Base-by-base conservation (phyloP, 495 filamentous ascomycete genomes). In the Tirmania nivea region DNA sequence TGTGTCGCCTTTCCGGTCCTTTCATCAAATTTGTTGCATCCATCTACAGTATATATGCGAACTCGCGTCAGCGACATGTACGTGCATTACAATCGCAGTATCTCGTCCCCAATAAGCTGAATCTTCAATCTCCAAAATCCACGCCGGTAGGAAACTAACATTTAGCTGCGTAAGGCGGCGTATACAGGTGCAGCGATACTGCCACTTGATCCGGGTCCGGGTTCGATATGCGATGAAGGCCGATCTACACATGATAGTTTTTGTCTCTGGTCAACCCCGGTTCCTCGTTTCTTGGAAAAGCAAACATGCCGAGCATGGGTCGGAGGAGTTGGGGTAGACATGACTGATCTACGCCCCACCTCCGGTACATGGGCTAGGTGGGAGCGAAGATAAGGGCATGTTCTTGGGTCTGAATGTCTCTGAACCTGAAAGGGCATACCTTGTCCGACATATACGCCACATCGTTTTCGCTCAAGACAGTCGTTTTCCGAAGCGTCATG, bases 171-270 rank as follows among this genome's bases (percentile, higher is more conserved):
- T 92, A 89, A 7, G 88, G 87, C 47, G 88, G 88, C 1, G 86
- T 92, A 62, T 94, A 94, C 48, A 94, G 66, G 69, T 95, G 88
- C 48, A 95, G 69, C 35, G 86, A 90, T 52, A 94, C 79, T 55
- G 89, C 88, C 58, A 78, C 76, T 55, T 87, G 75, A 51, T 74
- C 69, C 3, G 70, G 68, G 64, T 80, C 76, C 7, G 76, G 75
- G 58, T 94, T 95, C 55, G 76, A 77, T 36, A 95, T 81, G 10
- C 77, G 73, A 64, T 94, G 88, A 11, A 95, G 70, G 4, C 88
- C 88, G 45, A 93, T 75, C 73, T 81, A 31, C 25, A 31, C 25
- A 31, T 31, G 7, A 31, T 31, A 31, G 3, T 31, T 31, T 31
- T 31, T 31, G 25, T 31, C 25, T 31, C 25, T 31, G 25, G 25